phyloP scores from a whole-genome alignment of 78 protist species.

The Dictyostelium intermedium region DNA sequence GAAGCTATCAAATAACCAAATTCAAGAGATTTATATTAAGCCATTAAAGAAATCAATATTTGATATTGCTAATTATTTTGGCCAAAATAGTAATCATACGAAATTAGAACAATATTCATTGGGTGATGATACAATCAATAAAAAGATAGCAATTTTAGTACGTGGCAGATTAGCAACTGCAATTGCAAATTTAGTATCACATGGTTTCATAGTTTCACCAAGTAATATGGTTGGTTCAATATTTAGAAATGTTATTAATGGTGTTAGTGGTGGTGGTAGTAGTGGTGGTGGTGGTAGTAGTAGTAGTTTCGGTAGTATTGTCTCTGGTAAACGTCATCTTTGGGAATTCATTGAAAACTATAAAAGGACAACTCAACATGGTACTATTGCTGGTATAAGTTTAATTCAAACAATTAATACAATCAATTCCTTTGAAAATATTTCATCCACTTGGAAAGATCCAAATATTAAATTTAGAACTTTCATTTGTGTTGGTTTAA shows the following conservation, averaged over 20 bases:
- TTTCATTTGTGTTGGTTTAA: slow-evolving; percentile 40
- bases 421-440: slow-evolving; percentile 9
- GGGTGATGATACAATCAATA: slow-evolving; percentile 33
- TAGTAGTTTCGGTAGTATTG: not conserved
- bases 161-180: slow-evolving; percentile 45
- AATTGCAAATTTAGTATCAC: slow-evolving; percentile 54
- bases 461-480: slow-evolving; percentile 61
- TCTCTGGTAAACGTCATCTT: slow-evolving; percentile 3
- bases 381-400: slow-evolving; percentile 7
- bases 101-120: not conserved
- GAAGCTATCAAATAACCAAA: not conserved
- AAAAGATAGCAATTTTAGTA: slow-evolving; percentile 8
- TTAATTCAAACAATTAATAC: not conserved
- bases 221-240: not conserved
- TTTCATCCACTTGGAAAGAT: slow-evolving; percentile 55
- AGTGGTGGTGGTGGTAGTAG: not conserved
- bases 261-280: not conserved
- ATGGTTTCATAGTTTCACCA: slow-evolving; percentile 18
- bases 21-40: not conserved
- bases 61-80: slow-evolving; percentile 38
- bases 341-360: slow-evolving; percentile 62
- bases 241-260: not conserved
- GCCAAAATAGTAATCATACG: slow-evolving; percentile 2
- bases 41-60: not conserved
- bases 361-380: slow-evolving; percentile 14